phyloP scores from a whole-genome alignment of 2,329 filamentous ascomycete species.

The Trichoderma sp. region DNA sequence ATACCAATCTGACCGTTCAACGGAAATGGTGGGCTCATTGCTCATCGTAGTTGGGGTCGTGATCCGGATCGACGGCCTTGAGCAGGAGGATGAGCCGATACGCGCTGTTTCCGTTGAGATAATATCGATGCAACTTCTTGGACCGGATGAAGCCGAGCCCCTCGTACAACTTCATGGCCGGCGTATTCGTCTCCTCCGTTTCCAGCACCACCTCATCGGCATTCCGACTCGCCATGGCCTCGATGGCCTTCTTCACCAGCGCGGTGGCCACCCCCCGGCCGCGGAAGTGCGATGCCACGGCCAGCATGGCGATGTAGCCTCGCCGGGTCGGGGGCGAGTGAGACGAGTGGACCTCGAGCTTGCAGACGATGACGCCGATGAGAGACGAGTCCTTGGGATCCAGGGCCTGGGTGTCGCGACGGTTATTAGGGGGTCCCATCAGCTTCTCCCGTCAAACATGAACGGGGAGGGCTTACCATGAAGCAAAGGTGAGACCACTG shows the following conservation, averaged over 20 bases:
- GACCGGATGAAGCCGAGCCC: constrained; percentile 87
- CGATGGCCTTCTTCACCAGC: constrained; percentile 86
- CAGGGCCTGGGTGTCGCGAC: constrained; percentile 50
- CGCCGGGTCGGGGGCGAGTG: constrained; percentile 74
- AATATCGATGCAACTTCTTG: constrained; percentile 92
- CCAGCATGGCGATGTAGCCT: constrained; percentile 98
- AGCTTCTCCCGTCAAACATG: constrained; percentile 54
- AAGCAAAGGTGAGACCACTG: constrained; percentile 98
- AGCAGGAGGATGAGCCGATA: constrained; percentile 85
- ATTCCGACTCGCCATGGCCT: constrained; percentile 79
- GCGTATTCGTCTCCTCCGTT: constrained; percentile 89
- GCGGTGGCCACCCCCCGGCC: constrained; percentile 86
- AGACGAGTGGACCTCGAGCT: constrained; percentile 85
- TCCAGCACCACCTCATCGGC: constrained; percentile 96
- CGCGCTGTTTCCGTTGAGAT: constrained; percentile 93
- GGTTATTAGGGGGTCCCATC: constrained; percentile 57
- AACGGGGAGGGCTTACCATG: constrained; percentile 60
- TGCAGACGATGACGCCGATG: constrained; percentile 90
- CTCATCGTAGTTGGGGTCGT: constrained; percentile 37
- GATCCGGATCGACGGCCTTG: constrained; percentile 55
- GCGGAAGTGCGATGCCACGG: constrained; percentile 78
- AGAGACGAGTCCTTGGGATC: constrained; percentile 65
- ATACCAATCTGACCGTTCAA: no score
- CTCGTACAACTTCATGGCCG: constrained; percentile 91
- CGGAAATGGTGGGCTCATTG: neutral